Base-by-base conservation (phyloP, 495 filamentous ascomycete genomes). In the Aspergillus olivimuriae region DNA sequence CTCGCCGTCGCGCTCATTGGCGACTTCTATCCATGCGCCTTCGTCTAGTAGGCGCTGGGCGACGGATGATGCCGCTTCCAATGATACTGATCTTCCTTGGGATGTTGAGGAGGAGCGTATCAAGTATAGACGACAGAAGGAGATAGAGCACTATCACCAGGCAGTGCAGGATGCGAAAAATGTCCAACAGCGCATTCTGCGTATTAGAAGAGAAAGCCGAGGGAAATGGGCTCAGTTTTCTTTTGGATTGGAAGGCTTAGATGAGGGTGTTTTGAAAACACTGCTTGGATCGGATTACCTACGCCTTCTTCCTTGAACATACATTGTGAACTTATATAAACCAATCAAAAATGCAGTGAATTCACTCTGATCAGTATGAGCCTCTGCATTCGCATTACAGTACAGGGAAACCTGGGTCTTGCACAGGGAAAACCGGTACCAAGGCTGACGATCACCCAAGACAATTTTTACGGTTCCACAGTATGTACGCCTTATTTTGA, bases 151-250 rank as follows among this genome's bases (percentile, higher is more conserved):
- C n/a, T 63, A 53, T 32, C 47, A 48, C 1, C 50, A 57, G 21
- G 47, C 41, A 2, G 16, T 66, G 6, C 39, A 37, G 2, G 44
- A 44, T 24, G 61, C 65, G 0, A 44, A 49, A 31, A 50, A 42
- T 2, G 60, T 68, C 4, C 49, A 58, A 23, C 54, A 43, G 23
- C 51, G 52, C 12, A 51, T 73, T n/a, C 46, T 54, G 19, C 41
- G 33, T 28, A 43, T 54, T 4, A 42, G 69, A 16, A 58, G 44
- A 26, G 58, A 62, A 11, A 55, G 43, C 1, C 48, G 48, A 12
- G 66, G 62, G 16, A 73, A 70, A 47, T 70, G 66, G 65, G 48
- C 68, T 2, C 52, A 60, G 30, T 61, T 61, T 16, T 62, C 55
- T 1, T 57, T 61, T 48, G 68, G 61, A 4, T 31, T 61, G 2